These are phyloP conservation scores for Forsythia viridissima DNA, from an alignment of 257 asterid genomes.

Conservation along the genomic window DNA sequence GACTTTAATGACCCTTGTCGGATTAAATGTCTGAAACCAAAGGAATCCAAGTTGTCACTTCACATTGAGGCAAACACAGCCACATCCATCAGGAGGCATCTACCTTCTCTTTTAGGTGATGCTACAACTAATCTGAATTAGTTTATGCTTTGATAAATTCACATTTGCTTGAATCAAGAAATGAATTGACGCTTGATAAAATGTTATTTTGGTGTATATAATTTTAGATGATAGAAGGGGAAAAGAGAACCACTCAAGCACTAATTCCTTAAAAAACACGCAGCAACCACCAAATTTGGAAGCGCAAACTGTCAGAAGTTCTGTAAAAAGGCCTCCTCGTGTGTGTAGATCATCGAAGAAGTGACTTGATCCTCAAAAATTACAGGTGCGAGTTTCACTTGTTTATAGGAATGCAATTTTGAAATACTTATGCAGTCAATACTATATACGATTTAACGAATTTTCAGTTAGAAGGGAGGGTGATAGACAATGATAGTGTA, in stretches of 20 bases:
- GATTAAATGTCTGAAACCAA: constrained; percentile 37
- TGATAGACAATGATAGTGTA: constrained; percentile 29
- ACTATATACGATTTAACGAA: constrained; percentile 2
- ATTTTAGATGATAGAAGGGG: constrained; percentile 52
- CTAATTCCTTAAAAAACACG: constrained; percentile 44
- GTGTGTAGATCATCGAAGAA: constrained; percentile 42
- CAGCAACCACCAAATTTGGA: constrained; percentile 41
- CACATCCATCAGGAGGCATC: constrained; percentile 29
- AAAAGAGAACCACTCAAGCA: constrained; percentile 53
- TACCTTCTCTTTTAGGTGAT: neutral
- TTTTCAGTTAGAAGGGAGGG: constrained; percentile 48
- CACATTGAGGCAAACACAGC: constrained; percentile 38
- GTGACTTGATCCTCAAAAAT: constrained; percentile 44
- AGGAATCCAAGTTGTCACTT: constrained; percentile 45
- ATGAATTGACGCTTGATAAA: neutral
- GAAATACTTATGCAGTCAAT: neutral
- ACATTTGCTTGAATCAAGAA: neutral
- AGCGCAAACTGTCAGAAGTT: constrained; percentile 35
- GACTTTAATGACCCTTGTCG: constrained; percentile 37
- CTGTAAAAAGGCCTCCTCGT: constrained; percentile 42
- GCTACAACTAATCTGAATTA: neutral
- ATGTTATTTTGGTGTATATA: neutral
- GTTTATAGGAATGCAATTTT: neutral
- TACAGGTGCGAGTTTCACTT: constrained; percentile 42
- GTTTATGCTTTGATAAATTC: constrained; percentile 22